These are phyloP conservation scores for Helicostylum pulchrum DNA, from an alignment of 192 early-diverging fungal genomes.

Conservation along the genomic window DNA sequence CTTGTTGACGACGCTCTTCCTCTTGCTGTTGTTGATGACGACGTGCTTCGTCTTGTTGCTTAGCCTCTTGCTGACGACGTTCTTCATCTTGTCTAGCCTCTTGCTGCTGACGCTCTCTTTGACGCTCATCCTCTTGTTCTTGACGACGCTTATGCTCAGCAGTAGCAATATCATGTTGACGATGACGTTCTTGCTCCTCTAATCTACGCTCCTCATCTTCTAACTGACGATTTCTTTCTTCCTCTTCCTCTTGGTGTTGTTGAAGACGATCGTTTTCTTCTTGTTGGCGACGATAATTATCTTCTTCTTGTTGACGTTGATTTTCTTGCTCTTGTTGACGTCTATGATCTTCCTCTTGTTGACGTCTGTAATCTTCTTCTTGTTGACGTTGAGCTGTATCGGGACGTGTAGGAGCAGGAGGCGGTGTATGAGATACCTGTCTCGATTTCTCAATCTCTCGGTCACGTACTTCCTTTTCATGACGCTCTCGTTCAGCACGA, in stretches of 20 bases:
- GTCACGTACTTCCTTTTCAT: slow-evolving; percentile 31
- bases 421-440: background rate
- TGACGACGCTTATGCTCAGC: slow-evolving; percentile 32
- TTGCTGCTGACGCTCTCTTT: slow-evolving; percentile 7
- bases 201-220: slow-evolving; percentile 22
- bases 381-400: slow-evolving; percentile 15
- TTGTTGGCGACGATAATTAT: background rate
- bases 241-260: slow-evolving; percentile 28
- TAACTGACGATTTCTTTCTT: slow-evolving; percentile 26
- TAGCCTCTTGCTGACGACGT: slow-evolving; percentile 17
- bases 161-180: slow-evolving; percentile 24
- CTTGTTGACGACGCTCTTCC: slow-evolving; percentile 29
- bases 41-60: slow-evolving; percentile 26
- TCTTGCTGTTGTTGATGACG: slow-evolving; percentile 40
- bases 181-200: slow-evolving; percentile 37
- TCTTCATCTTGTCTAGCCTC: slow-evolving; percentile 33
- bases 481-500: slow-evolving; percentile 31
- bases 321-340: slow-evolving; percentile 29
- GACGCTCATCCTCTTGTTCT: slow-evolving; percentile 28
- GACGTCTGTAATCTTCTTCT: slow-evolving; percentile 27
- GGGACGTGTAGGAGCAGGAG: background rate
- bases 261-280: slow-evolving; percentile 14
- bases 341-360: slow-evolving; percentile 10
- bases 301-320: slow-evolving; percentile 22
- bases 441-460: slow-evolving; percentile 17